Evolutionary conservation across 208 protist genomes (phyloP), one percentile per base, ranked within the genome.

Genomic region (Sergeia podlipaevii): DNA sequence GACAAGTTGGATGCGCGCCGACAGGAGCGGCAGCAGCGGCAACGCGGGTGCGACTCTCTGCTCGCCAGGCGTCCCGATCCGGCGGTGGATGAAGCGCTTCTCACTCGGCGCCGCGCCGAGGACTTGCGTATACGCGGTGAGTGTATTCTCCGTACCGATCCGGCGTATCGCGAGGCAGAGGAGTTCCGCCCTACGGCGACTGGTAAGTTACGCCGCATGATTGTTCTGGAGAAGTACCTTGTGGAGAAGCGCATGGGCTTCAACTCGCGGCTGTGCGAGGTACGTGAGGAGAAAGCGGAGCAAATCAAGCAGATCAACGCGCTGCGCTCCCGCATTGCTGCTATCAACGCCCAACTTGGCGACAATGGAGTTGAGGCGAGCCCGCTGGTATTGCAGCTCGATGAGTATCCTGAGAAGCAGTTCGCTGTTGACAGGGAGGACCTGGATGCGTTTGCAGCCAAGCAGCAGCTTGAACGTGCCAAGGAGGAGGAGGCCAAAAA

Each of bases 151-250:
- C 97, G 97, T 42, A 95, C 86, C 1, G 82, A 93, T 45, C 60
- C 78, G 1, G 63, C 74, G 23, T 99, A 98, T 60, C 70, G 81
- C 11, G 63, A 47, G 7, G 53, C 78, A 7, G 45, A 86, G 43
- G 42, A 21, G 18, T 74, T 70, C 33, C 77, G 87, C 1, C 87
- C 98, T 20, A 98, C 97, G 28, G 95, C 97, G 0, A 71, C 82
- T 4, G 89, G 83, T 18, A 99, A 99, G 67, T 60, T 97, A 20
- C 52, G 77, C 27, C 90, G 98, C 52, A 82, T 98, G 47, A 87
- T 98, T 20, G 42, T 82, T 7, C 70, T 99, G n/a, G 84, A 95
- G 49, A 56, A 96, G 13, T 53, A 74, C 27, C 77, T 98, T 23
- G 69, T 95, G 6, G 46, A 60, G 1, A 43, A 97, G 47, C 85